Conservation (phyloP, 139 green algal genomes). For the Coccomyxa sp. region DNA sequence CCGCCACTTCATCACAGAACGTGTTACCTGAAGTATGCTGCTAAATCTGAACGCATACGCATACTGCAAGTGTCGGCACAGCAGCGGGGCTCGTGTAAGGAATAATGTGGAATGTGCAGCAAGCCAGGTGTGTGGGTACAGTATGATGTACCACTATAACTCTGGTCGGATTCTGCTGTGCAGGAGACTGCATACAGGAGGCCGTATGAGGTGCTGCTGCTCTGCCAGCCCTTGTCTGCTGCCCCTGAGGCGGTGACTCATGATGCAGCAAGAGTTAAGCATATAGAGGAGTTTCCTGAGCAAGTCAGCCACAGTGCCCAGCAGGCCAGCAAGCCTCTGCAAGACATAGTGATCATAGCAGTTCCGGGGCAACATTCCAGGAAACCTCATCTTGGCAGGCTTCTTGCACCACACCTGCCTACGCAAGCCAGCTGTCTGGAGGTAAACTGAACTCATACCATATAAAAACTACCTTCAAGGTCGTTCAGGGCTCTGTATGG, state of each 20-base stretch:
- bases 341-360: slow-evolving; percentile 28
- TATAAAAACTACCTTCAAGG: not conserved
- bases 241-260: not conserved
- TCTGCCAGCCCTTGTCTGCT: slow-evolving; percentile 14
- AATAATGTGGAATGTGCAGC: not conserved
- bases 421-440: slow-evolving; percentile 19
- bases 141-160: too few relatives aligned
- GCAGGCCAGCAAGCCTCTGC: slow-evolving; percentile 5
- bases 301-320: not conserved
- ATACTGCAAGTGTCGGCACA: not conserved
- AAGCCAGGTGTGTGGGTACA: not conserved
- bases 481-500: not conserved
- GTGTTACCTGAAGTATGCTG: not conserved
- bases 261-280: slow-evolving; percentile 2
- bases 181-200: slow-evolving; percentile 46
- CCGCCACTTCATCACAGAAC: not conserved
- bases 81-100: not conserved
- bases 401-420: slow-evolving; percentile 27
- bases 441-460: slow-evolving; percentile 8
- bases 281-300: slow-evolving; percentile 6
- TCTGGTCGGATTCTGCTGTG: too few relatives aligned
- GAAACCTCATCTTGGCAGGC: slow-evolving; percentile 56
- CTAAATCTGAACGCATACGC: not conserved
- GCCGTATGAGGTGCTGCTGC: slow-evolving; percentile 68
- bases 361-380: slow-evolving; percentile 47